phyloP scores from a whole-genome alignment of 169 alveolate genomes.

The Plasmodium malariae region DNA sequence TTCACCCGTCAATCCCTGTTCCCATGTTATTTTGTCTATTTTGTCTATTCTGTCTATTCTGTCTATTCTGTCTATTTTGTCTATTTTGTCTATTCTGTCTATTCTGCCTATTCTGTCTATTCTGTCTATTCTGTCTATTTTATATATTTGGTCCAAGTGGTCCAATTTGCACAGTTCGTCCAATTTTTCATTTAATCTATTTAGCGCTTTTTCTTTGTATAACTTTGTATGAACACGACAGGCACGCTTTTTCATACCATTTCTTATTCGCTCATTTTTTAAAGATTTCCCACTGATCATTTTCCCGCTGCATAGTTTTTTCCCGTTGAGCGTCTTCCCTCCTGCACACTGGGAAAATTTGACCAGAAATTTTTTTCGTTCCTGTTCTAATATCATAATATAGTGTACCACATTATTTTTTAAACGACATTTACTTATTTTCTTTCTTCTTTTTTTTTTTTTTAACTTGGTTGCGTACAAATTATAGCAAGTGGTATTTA shows the following conservation, averaged over 20 bases:
- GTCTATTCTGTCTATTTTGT: no score
- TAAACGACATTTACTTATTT: constrained; percentile 23
- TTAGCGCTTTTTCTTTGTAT: neutral
- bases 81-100: no score
- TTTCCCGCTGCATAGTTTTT: no score
- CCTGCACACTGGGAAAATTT: constrained; percentile 11
- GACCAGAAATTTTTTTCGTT: neutral
- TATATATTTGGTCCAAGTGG: neutral
- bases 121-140: neutral
- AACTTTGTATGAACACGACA: constrained; percentile 21
- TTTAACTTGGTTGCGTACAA: neutral
- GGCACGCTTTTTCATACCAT: neutral
- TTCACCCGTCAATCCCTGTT: neutral
- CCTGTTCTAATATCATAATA: constrained; percentile 20
- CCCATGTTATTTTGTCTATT: neutral
- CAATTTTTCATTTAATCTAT: constrained; percentile 24
- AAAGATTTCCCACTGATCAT: no score
- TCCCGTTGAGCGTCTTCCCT: neutral
- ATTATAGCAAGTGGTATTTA: constrained; percentile 5
- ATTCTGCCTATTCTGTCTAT: neutral
- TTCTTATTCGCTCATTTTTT: no score
- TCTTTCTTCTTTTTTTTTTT: constrained; percentile 7
- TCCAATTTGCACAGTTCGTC: constrained; percentile 16
- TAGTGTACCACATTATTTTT: constrained; percentile 27
- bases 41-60: neutral